These are phyloP conservation scores for Syncephalis fuscata DNA, from an alignment of 371 early-diverging fungal species.

Conservation along the genomic window DNA sequence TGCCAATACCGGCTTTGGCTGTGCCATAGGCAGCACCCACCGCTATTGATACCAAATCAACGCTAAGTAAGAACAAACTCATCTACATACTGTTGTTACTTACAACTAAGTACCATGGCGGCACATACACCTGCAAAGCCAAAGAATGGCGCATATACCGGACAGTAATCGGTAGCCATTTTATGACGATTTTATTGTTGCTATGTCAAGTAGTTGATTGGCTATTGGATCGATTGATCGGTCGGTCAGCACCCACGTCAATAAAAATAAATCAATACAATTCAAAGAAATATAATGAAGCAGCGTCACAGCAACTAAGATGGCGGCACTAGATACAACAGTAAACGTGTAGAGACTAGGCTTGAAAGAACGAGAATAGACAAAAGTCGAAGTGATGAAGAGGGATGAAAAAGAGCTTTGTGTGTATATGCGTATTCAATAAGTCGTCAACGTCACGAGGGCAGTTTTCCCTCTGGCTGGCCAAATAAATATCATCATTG, in stretches of 20 bases:
- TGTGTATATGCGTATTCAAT: too few species aligned
- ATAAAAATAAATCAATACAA: neutral
- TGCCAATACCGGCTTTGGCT: constrained; percentile 79
- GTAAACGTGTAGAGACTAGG: too few species aligned
- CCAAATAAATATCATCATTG: too few species aligned
- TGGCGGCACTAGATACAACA: too few species aligned
- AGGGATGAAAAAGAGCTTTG: too few species aligned
- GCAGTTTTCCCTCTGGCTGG: too few species aligned
- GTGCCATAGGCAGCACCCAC: constrained; percentile 90
- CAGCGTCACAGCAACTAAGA: too few species aligned
- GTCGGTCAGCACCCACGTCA: neutral
- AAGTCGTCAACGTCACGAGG: too few species aligned
- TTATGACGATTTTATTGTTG: neutral
- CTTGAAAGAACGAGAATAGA: too few species aligned
- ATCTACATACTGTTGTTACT: constrained; percentile 15
- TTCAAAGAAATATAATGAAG: too few species aligned
- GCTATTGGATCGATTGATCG: neutral
- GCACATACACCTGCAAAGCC: constrained; percentile 90
- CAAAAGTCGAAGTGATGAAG: too few species aligned
- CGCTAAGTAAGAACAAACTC: neutral
- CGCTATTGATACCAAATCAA: constrained; percentile 1
- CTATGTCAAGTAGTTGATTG: neutral
- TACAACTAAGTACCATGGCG: constrained; percentile 92
- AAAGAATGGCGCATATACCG: constrained; percentile 93
- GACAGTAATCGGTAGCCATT: constrained; percentile 54